Base-by-base conservation (phyloP, 1,284 basidiomycete genomes). In the Violaceomyces palustris region DNA sequence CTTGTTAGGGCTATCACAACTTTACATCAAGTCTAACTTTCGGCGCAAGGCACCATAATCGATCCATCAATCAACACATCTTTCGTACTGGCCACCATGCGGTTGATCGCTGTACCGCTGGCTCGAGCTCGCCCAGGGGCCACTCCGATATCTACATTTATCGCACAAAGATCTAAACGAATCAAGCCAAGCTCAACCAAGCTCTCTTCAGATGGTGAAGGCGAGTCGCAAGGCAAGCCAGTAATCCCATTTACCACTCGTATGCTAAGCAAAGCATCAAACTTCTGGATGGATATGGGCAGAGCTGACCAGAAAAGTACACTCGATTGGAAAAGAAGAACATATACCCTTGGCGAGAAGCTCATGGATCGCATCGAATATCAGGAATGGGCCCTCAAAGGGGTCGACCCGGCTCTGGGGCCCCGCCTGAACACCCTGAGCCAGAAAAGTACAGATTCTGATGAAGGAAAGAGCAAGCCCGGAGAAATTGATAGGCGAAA, bases 291-390 rank as follows among this genome's bases (percentile, higher is more conserved):
- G 17, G 52, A 49, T 15, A 53, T 71, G 4, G 69, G 67, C 3
- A 52, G 60, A 6, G 56, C 61, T 6, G 67, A 67, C 42, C 47
- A 48, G 25, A 57, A 31, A 30, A 60, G 55, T 18, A 54, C 54
- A 9, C 53, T 64, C 8, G 58, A 69, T 44, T 73, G 70, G 70
- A 68, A 68, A 28, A 40, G 63, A 9, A 48, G 67, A 19, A 61
- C 66, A 0, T 70, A 65, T 28, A 33, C 39, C 12, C 11, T 46
- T 1, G 70, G 70, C n/a, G 70, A 73, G 44, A 46, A 50, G 4
- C 34, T 73, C 34, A 73, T 73, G 70, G 70, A 73, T 40, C 49
- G 57, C 2, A 69, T 73, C 47, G 65, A 65, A 31, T 72, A 72
- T 28, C 61, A 72, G 35, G 70, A 73, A 32, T 73, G 70, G 70